Base-by-base conservation (phyloP, 805 yeast genomes). In the Yarrowia divulgata region DNA sequence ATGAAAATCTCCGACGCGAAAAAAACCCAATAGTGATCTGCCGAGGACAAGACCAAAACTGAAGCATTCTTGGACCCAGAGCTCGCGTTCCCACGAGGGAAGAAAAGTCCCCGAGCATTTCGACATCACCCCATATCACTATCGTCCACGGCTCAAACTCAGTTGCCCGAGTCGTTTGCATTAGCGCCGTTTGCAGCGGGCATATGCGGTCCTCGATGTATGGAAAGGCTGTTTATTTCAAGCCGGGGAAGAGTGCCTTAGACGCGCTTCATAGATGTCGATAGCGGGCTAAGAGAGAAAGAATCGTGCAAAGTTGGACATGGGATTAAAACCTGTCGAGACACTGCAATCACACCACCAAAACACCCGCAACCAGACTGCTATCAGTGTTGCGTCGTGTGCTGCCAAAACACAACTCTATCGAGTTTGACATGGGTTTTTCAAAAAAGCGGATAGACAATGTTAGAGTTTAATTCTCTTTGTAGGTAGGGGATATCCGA, bases 151-250 rank as follows among this genome's bases (percentile, higher is more conserved):
- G 60, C 60, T 39, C 60, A 39, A 54, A 54, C 60, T 54, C 45
- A 37, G 45, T 54, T 54, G 60, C 45, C 58, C 58, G 43, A 35
- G 45, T 19, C 45, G 4, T 35, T 54, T 54, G 60, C 60, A 54
- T 54, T 54, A 54, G 60, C 60, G 60, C 60, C 60, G 60, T 54
- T 54, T 54, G 9, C 60, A 54, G 60, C 60, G 60, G 60, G 60
- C 60, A 54, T 54, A 54, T 54, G 60, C 60, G 68, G 63, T 64
- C 43, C 63, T 64, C 62, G 60, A 64, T 37, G 68, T 64, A 37
- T 42, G 58, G 32, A 54, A 43, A 37, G 62, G 60, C 62, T 63
- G 57, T 35, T 50, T 46, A 6, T 19, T 48, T 49, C 58, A 8
- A 29, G 60, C 5, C 14, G 42, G 45, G 39, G 43, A 35, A 35